Evolutionary conservation across 2,329 filamentous ascomycete genomes (phyloP), one percentile per base, ranked within the genome.

Genomic region (Pestalotiopsis fici): DNA sequence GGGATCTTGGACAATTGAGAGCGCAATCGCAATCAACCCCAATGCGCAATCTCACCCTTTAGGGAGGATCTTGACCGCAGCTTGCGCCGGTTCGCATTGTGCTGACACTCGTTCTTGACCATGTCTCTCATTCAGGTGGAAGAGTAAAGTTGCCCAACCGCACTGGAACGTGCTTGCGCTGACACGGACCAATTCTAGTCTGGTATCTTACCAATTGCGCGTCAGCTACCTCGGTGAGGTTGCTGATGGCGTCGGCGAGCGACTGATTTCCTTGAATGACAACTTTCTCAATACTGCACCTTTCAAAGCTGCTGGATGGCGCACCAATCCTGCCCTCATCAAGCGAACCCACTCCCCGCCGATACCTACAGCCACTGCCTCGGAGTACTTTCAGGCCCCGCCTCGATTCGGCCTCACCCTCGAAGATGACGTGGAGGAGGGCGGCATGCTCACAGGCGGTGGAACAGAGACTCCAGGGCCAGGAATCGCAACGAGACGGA

Each of bases 331-430:
- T 11, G 87, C 90, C 21, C 90, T 94, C 71, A 89, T 92, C 78
- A 95, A 95, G 79, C 90, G 93, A 73, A 95, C 92, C 59, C 92
- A 97, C 78, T 96, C 93, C 2, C 93, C 93, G 23, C 93, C 93
- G 1, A 97, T 97, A 66, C 93, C 93, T 11, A 95, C 93, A 3
- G 92, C 91, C 15, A 88, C 94, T 69, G 91, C 92, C 35, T 93
- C 91, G 59, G 93, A 96, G 76, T 96, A 96, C 81, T 96, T 96
- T 76, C 91, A 94, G 64, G 85, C 77, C 39, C 87, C 91, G 1
- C 89, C 90, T 12, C 88, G 89, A 12, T 86, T 86, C 54, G 89
- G 88, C 1, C 78, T 92, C 47, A 89, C 88, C 12, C 86, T 93
- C 28, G 90, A 91, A 71, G 89, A 91, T 79, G 91, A 92, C 35